phyloP scores from a whole-genome alignment of 208 protist genomes.

The Acanthamoeba rhysodes region DNA sequence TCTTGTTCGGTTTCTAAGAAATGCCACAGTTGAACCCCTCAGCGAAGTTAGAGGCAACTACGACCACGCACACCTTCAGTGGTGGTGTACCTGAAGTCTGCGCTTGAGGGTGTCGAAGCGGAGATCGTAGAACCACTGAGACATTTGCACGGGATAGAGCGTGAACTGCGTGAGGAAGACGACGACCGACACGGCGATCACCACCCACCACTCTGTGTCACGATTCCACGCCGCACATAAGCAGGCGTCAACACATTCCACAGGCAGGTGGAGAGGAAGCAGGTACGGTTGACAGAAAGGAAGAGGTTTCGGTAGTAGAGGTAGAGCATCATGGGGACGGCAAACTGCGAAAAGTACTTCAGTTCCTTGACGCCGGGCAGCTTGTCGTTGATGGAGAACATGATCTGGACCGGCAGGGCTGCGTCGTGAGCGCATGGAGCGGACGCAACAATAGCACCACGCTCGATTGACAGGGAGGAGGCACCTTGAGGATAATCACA shows the following conservation, averaged over 20 bases:
- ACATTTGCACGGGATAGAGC: slow-evolving; percentile 67
- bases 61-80: neutral
- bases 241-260: neutral
- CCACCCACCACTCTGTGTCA: slow-evolving; percentile 49
- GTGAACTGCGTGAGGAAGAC: slow-evolving; percentile 4
- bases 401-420: neutral
- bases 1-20: neutral
- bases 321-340: slow-evolving; percentile 50
- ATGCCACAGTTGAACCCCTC: too few species aligned
- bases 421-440: neutral
- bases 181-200: slow-evolving; percentile 16
- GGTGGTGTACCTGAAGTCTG: neutral
- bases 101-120: slow-evolving; percentile 24
- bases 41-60: too few species aligned
- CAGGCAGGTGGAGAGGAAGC: neutral
- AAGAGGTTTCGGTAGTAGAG: slow-evolving; percentile 74
- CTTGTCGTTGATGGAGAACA: slow-evolving; percentile 57
- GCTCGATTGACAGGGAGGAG: neutral
- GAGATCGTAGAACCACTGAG: neutral
- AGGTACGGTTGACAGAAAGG: slow-evolving; percentile 41
- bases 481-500: slow-evolving; percentile 31
- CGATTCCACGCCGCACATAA: neutral
- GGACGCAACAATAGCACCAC: neutral
- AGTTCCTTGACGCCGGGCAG: slow-evolving; percentile 41
- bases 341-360: slow-evolving; percentile 69